Base-by-base conservation (phyloP, 306 rosid genomes). In the Fagus crenata region DNA sequence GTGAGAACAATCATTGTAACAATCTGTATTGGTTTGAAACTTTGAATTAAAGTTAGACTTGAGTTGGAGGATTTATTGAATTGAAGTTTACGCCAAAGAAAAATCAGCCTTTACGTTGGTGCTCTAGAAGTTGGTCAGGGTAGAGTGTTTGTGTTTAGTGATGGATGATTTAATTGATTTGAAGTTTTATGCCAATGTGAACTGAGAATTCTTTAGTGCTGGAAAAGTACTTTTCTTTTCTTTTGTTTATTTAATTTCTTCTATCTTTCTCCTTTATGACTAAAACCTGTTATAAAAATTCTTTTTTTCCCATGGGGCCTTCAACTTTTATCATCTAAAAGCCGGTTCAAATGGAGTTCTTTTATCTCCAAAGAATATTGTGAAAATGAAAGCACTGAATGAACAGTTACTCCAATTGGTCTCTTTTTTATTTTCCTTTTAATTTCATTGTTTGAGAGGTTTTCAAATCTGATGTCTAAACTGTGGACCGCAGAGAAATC, bases 401-500 rank as follows among this genome's bases (percentile, higher is more conserved):
- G 42, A 49, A 46, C 73, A 73, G 67, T 73, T 35, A 31, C 49
- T 55, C 43, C 58, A 69, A 55, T 64, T 69, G 58, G 22, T 8
- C 18, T 43, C 43, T 40, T 42, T 53, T 32, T 7, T 4, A 11
- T 6, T 77, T 46, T 17, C 46, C 46, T 75, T 65, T 13, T 13
- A 56, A 15, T 6, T 63, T 77, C 41, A n/a, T 42, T 68, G 49
- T 31, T 68, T 6, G 67, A 79, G 49, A 71, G 36, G 69, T 72
- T 67, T 61, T 74, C 49, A 74, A 74, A 74, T 77, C 71, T 85
- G 81, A 87, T 42, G 72, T 67, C 2, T 41, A 35, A 68, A 56
- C 32, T 37, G 36, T 75, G 51, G 33, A 64, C 53, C 76, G 89
- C 87, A 93, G 98, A 91, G 74, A 91, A 93, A 82, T 93, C 96